Percentiles rank a stretch among this genome's conserved stretches.
These are phyloP conservation scores for Gentiana macrophylla DNA, from an alignment of 257 asterid genomes.

Conservation along the genomic window DNA sequence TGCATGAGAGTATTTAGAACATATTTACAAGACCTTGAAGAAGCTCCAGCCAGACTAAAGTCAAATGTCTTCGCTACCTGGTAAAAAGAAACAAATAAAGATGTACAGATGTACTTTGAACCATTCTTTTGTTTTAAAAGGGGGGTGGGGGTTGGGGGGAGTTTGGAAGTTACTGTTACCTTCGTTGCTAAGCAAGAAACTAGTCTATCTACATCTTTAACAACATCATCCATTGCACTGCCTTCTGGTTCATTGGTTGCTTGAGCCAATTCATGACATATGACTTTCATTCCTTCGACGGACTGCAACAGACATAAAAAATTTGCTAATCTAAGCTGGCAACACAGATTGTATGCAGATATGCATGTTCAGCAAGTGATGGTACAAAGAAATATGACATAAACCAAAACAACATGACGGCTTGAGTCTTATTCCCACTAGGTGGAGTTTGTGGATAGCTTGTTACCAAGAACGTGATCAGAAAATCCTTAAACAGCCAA, in stretches of 20 bases:
- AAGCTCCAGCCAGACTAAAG: constrained; percentile 86
- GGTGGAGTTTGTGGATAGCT: too few species aligned
- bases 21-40: constrained; percentile 99
- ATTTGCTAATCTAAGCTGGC: neutral
- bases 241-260: constrained; percentile 91
- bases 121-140: constrained; percentile 1
- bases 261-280: constrained; percentile 85
- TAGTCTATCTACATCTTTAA: constrained; percentile 92
- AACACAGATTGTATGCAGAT: neutral
- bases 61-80: constrained; percentile 97
- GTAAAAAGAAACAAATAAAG: constrained; percentile 8
- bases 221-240: constrained; percentile 59
- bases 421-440: too few species aligned
- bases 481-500: too few species aligned
- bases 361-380: neutral
- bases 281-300: constrained; percentile 99
- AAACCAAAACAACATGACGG: too few species aligned
- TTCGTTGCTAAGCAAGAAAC: constrained; percentile 95
- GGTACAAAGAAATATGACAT: neutral
- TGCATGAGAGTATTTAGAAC: constrained; percentile 98
- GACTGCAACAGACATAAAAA: constrained; percentile 48
- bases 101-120: constrained; percentile 4
- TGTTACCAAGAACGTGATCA: too few species aligned
- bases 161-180: constrained; percentile 25
- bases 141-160: neutral